Conservation (phyloP, 2,329 filamentous ascomycete genomes). For the Colletotrichum neosansevieriae region DNA sequence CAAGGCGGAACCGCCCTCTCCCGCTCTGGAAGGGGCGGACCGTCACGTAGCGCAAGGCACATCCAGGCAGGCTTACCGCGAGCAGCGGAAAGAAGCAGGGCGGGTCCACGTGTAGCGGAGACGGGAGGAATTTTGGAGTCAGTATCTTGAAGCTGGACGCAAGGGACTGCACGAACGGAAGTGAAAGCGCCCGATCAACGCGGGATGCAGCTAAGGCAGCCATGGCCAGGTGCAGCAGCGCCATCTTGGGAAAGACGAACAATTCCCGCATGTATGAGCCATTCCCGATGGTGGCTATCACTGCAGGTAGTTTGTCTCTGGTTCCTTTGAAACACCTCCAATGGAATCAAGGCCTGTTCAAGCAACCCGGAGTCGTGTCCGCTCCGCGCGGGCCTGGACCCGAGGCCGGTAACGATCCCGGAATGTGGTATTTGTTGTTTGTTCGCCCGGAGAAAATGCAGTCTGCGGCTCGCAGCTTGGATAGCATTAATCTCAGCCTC, state of each 20-base stretch:
- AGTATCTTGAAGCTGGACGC: neutral
- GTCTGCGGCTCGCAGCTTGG: neutral
- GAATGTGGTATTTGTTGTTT: constrained; percentile 4
- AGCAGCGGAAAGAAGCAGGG: constrained; percentile 5
- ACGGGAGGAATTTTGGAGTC: constrained; percentile 2
- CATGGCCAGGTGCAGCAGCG: constrained; percentile 25
- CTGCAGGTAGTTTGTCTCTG: neutral
- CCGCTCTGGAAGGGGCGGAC: constrained; percentile 11
- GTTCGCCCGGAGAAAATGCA: neutral
- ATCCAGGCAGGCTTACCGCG: neutral
- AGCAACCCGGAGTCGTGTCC: neutral
- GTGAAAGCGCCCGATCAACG: neutral
- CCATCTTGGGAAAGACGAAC: constrained; percentile 8
- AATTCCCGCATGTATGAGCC: neutral
- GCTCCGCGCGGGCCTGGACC: neutral
- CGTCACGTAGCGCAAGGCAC: constrained; percentile 4
- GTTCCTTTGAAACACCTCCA: neutral
- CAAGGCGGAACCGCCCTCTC: constrained; percentile 1
- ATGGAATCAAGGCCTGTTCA: neutral
- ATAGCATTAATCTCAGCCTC: too few species aligned
- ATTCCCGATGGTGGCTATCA: neutral
- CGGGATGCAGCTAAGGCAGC: constrained; percentile 11
- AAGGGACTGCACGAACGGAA: neutral
- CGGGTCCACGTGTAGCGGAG: constrained; percentile 16
- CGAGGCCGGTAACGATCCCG: constrained; percentile 1